Evolutionary conservation across 345 rosid genomes (phyloP).

Genomic region (Psidium friedrichsthalianum): DNA sequence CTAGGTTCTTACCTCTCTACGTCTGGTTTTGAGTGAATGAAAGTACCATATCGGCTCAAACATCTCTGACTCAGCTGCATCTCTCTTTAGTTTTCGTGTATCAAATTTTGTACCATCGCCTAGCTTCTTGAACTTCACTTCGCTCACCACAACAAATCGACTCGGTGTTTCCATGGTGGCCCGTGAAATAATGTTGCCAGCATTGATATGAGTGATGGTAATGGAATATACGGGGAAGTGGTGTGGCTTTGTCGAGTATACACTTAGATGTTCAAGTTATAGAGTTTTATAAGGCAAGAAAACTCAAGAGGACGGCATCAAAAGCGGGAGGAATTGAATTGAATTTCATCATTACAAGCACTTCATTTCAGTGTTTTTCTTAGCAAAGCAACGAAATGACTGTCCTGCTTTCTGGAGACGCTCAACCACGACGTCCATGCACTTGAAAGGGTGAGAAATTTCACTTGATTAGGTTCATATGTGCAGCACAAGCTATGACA

Average conservation of each 20-base stretch:
- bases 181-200: not conserved
- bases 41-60: not conserved
- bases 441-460: not conserved
- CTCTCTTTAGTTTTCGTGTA: not conserved
- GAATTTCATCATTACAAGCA: not conserved
- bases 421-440: not conserved
- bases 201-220: not conserved
- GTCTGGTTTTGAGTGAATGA: not conserved
- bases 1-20: not conserved
- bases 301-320: not conserved
- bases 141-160: accelerated
- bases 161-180: not conserved
- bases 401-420: not conserved
- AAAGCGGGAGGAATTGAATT: not conserved
- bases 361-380: not conserved
- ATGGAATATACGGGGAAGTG: not conserved
- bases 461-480: not conserved
- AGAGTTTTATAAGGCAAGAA: not conserved
- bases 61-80: not conserved
- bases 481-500: not conserved
- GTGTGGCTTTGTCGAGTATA: not conserved
- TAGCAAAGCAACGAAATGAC: not conserved
- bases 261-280: not conserved
- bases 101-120: not conserved
- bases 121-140: not conserved